Conservation (phyloP, 1,284 basidiomycete species). For the Ceraceosorus guamensis region DNA sequence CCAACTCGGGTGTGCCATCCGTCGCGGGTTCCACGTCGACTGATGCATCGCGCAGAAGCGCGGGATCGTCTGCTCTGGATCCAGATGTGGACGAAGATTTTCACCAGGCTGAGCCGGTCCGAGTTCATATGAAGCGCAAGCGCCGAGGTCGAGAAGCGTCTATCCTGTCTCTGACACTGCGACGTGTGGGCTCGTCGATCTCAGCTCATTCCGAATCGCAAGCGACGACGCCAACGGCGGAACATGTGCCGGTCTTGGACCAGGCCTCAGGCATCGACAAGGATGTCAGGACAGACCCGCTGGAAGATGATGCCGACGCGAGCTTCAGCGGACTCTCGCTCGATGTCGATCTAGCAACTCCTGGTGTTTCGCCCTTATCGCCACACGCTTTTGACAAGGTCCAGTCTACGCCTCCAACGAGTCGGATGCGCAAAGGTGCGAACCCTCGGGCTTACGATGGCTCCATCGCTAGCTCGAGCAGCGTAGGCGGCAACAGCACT, state of each 20-base stretch:
- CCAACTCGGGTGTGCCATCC: constrained; percentile 9
- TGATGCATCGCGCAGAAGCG: not conserved
- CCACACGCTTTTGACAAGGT: not conserved
- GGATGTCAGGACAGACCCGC: not conserved
- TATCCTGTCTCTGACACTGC: constrained; percentile 31
- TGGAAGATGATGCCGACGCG: not conserved
- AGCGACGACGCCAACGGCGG: not conserved
- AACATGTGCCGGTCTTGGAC: not conserved
- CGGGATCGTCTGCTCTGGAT: constrained; percentile 16
- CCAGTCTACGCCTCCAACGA: constrained; percentile 13
- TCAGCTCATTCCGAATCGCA: constrained; percentile 8
- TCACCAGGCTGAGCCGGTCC: constrained; percentile 31
- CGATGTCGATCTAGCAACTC: not conserved
- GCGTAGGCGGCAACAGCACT: constrained; percentile 17
- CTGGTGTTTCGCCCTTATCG: not conserved
- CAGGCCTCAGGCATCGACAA: not conserved
- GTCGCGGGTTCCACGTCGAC: constrained; percentile 1
- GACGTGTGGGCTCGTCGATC: constrained; percentile 30
- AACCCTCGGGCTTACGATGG: constrained; percentile 5
- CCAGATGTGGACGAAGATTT: constrained; percentile 35
- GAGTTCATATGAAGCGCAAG: constrained; percentile 31
- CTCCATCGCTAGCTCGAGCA: constrained; percentile 9
- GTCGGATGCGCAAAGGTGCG: not conserved
- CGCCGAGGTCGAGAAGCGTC: constrained; percentile 31
- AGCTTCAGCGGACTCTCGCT: too few species aligned